These are phyloP conservation scores for Camellia oleifera DNA, from an alignment of 179 eudicot genomes.

Conservation along the genomic window DNA sequence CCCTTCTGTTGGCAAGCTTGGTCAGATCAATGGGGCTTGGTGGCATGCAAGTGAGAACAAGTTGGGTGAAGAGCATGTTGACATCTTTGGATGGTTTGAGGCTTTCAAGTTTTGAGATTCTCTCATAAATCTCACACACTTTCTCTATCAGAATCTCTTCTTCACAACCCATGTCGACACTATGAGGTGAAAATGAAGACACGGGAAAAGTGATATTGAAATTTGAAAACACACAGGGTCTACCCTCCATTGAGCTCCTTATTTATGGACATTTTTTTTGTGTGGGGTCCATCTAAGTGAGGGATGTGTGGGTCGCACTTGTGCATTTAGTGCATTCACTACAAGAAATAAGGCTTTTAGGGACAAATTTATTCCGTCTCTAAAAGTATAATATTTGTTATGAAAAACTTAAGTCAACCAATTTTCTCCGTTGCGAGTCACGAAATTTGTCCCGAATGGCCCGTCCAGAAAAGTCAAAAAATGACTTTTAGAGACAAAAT, in stretches of 20 bases:
- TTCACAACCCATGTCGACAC: slow-evolving; percentile 71
- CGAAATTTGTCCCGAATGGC: too few species aligned
- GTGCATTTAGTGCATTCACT: neutral
- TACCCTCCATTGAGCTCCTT: slow-evolving; percentile 8
- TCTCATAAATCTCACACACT: slow-evolving; percentile 46
- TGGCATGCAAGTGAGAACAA: slow-evolving; percentile 58
- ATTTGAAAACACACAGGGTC: neutral
- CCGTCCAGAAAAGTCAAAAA: too few species aligned
- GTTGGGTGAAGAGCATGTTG: slow-evolving; percentile 66
- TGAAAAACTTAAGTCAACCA: too few species aligned
- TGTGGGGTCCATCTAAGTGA: slow-evolving; percentile 20
- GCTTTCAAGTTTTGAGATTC: slow-evolving; percentile 46
- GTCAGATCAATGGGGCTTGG: slow-evolving; percentile 55
- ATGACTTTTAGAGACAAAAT: too few species aligned
- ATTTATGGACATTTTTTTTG: slow-evolving; percentile 35
- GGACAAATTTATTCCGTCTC: too few species aligned
- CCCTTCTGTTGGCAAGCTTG: slow-evolving; percentile 30
- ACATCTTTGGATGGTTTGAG: slow-evolving; percentile 71
- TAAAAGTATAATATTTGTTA: too few species aligned
- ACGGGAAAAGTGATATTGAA: neutral
- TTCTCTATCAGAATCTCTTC: slow-evolving; percentile 48
- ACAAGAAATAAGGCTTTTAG: too few species aligned
- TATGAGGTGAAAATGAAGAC: slow-evolving; percentile 25
- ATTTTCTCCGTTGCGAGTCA: too few species aligned
- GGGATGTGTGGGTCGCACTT: neutral